Evolutionary conservation across 2,329 filamentous ascomycete species (phyloP).

Genomic region (Claviceps cyperi): DNA sequence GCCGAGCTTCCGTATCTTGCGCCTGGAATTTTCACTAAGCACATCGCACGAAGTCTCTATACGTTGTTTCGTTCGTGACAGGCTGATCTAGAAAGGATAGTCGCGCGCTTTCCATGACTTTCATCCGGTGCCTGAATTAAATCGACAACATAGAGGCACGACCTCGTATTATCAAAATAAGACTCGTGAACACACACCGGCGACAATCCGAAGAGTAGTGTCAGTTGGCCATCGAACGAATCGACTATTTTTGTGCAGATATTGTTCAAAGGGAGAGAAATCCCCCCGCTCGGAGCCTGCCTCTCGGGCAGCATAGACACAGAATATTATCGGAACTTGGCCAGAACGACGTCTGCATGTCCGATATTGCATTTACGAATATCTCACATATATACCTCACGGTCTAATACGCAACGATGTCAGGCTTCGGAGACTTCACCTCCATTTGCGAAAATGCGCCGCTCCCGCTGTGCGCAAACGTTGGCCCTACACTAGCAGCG

Average conservation of each 20-base stretch:
- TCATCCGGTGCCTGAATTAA: background rate
- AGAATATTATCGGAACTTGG: background rate
- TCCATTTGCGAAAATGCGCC: slow-evolving; percentile 73
- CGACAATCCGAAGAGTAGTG: background rate
- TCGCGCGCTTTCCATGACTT: background rate
- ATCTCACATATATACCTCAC: slow-evolving; percentile 8
- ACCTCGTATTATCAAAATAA: background rate
- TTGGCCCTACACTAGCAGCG: slow-evolving; percentile 60
- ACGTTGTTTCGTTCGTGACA: background rate
- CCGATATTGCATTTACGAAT: background rate
- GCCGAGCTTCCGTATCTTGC: no score
- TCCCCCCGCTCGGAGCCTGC: background rate
- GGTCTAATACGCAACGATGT: slow-evolving; percentile 28
- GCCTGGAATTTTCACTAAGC: background rate
- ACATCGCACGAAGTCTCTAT: background rate
- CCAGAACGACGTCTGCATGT: background rate
- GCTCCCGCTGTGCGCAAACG: slow-evolving; percentile 72
- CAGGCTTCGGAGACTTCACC: slow-evolving; percentile 86
- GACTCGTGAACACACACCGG: background rate
- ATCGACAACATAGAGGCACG: background rate
- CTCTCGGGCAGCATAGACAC: background rate
- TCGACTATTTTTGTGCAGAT: background rate
- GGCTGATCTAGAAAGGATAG: background rate
- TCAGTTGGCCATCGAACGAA: background rate
- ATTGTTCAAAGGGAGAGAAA: background rate